phyloP scores from a whole-genome alignment of 2,329 filamentous ascomycete species.

The Trichoderma lentiforme region DNA sequence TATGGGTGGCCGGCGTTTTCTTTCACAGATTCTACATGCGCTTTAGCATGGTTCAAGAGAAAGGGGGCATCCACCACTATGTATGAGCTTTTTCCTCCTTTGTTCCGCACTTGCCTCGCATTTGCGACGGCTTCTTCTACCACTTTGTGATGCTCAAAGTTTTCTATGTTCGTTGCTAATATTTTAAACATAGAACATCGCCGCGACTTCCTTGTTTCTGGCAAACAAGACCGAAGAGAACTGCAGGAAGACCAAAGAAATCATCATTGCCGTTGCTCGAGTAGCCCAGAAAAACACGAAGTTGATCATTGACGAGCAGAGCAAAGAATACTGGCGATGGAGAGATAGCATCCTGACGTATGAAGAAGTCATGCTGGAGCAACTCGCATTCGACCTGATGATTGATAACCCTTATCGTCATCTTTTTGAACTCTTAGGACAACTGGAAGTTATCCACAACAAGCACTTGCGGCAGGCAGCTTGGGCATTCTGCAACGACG shows the following conservation, averaged over 20 bases:
- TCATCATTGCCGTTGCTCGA: constrained; percentile 89
- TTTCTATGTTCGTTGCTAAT: not conserved
- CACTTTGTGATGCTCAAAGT: not conserved
- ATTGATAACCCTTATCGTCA: constrained; percentile 83
- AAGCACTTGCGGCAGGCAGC: constrained; percentile 79
- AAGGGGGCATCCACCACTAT: constrained; percentile 82
- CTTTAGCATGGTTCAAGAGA: constrained; percentile 72
- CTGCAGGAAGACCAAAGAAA: constrained; percentile 89
- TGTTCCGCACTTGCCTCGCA: not conserved
- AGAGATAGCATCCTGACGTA: constrained; percentile 88
- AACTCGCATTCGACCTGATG: constrained; percentile 89
- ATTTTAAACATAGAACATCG: constrained; percentile 60
- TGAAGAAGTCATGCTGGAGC: constrained; percentile 89
- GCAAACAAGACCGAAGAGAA: constrained; percentile 98
- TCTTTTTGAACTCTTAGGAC: constrained; percentile 76
- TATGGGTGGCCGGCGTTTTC: constrained; percentile 89
- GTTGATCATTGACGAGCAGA: constrained; percentile 90
- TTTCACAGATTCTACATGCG: constrained; percentile 97
- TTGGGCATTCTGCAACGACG: constrained; percentile 94
- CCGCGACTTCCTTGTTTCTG: constrained; percentile 85
- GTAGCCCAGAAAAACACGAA: constrained; percentile 93
- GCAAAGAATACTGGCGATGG: constrained; percentile 98
- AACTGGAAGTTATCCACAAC: constrained; percentile 71
- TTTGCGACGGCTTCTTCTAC: constrained; percentile 15
- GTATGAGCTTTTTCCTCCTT: constrained; percentile 40